Conservation (phyloP, 2,329 filamentous ascomycete genomes). For the Alternaria burnsii region DNA sequence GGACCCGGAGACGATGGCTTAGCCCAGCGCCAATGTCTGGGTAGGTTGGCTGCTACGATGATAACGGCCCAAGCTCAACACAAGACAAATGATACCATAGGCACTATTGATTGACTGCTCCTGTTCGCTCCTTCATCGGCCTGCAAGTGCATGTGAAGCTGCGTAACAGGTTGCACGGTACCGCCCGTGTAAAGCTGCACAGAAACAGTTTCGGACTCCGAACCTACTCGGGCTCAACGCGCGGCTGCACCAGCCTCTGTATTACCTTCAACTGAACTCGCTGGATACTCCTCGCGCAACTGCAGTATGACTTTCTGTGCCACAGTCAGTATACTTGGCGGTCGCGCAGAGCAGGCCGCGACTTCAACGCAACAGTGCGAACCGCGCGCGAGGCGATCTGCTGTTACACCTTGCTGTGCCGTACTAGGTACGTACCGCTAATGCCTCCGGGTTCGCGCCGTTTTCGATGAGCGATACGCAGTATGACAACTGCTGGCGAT, state of each 20-base stretch:
- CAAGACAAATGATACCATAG: neutral
- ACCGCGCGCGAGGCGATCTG: constrained; percentile 22
- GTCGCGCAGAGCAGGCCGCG: neutral
- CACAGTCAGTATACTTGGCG: constrained; percentile 19
- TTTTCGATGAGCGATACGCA: constrained; percentile 98
- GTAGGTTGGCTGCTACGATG: neutral
- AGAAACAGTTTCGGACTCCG: constrained; percentile 15
- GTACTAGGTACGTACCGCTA: constrained; percentile 73
- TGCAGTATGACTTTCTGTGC: constrained; percentile 58
- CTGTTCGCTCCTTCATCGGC: neutral
- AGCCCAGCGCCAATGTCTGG: constrained; percentile 6
- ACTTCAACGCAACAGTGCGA: neutral
- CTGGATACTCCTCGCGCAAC: constrained; percentile 54
- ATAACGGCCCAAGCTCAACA: constrained; percentile 6
- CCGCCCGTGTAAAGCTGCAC: constrained; percentile 20
- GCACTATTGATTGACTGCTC: neutral
- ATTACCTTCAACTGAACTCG: constrained; percentile 40
- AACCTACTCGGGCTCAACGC: constrained; percentile 23
- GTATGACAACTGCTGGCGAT: constrained; percentile 88
- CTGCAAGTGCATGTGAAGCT: neutral
- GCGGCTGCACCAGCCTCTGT: constrained; percentile 32
- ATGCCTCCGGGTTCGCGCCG: constrained; percentile 92
- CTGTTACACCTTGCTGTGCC: constrained; percentile 18
- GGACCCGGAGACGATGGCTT: constrained; percentile 6
- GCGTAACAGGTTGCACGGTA: constrained; percentile 2